Evolutionary conservation across 2,329 filamentous ascomycete species (phyloP), one percentile per base, ranked within the genome.

Genomic region (Fusarium fracticaudum): DNA sequence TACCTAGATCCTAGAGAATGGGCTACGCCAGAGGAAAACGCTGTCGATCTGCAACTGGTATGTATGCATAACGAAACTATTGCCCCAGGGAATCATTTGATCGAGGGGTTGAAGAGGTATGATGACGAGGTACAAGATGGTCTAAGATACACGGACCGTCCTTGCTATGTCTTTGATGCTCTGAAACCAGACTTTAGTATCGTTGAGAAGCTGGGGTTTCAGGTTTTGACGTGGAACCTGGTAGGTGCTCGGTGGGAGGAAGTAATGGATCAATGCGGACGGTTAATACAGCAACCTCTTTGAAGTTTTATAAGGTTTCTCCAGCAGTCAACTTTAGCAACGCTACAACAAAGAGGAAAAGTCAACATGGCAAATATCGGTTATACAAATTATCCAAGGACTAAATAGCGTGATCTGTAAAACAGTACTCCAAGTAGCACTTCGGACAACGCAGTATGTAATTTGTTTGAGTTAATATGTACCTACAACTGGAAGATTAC

Each of bases 321-420:
- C 9, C 10, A 29, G 14, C 0, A 22, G 9, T 11, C 1, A 29
- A 5, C 6, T 14, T 7, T 8, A 29, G 20, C 0, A 31, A 29
- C 8, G 0, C 5, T 20, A 11, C 5, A 15, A 4, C 18, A 29
- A 47, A 14, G 1, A 24, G 12, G 8, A 22, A 6, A 47, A 45
- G 6, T 48, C 4, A 22, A 22, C 9, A 31, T 15, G 3, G 13
- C 0, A 48, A 11, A 11, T 3, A 12, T 29, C 9, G 6, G 6
- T 22, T 22, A 15, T 8, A 13, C 2, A 29, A 2, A 7, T 9
- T 47, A 4, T 20, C 4, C 5, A 47, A 47, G 18, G 1, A 26
- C 24, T 0, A 13, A 45, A 47, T 7, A 20, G n/a, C n/a, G 14
- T n/a, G 41, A 24, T 18, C 10, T 24, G 15, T 8, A 2, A 17